phyloP scores from a whole-genome alignment of 2,329 filamentous ascomycete species.

The Drechslerella coelobrocha region DNA sequence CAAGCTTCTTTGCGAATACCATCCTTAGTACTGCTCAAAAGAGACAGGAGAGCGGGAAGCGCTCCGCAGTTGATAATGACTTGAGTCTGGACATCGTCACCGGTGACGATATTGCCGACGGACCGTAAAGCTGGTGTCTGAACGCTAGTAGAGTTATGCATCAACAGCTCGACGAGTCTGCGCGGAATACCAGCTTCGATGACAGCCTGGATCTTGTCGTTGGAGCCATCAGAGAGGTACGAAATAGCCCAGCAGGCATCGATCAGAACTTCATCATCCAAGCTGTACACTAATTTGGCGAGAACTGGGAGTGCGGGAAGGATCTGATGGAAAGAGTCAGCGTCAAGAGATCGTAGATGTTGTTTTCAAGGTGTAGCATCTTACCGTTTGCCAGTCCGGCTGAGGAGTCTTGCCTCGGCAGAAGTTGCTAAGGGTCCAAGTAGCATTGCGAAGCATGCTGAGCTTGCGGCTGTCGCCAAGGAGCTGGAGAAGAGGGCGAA shows the following conservation, averaged over 20 bases:
- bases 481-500: conserved; percentile 85
- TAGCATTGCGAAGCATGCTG: conserved; percentile 98
- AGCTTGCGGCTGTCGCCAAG: conserved; percentile 97
- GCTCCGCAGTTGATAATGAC: conserved; percentile 99
- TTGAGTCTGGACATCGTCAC: conserved; percentile 97
- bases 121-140: conserved; percentile 97
- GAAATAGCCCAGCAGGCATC: conserved; percentile 99
- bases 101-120: conserved; percentile 97
- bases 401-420: conserved; percentile 99
- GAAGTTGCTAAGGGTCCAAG: conserved; percentile 99
- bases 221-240: conserved; percentile 95
- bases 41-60: conserved; percentile 86
- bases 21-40: conserved; percentile 96
- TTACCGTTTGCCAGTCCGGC: conserved; percentile 93
- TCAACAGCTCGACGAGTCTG: conserved; percentile 92
- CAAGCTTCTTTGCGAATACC: conserved; percentile 99
- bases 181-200: conserved; percentile 98
- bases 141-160: conserved; percentile 97
- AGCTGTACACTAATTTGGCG: conserved; percentile 95
- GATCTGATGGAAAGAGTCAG: conserved; percentile 68
- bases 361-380: conserved; percentile 56
- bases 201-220: conserved; percentile 99
- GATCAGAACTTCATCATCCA: conserved; percentile 97
- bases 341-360: not conserved
- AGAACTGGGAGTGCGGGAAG: conserved; percentile 91